Conservation (phyloP, 108 stramenopile genomes). For the Nitzschia palea region DNA sequence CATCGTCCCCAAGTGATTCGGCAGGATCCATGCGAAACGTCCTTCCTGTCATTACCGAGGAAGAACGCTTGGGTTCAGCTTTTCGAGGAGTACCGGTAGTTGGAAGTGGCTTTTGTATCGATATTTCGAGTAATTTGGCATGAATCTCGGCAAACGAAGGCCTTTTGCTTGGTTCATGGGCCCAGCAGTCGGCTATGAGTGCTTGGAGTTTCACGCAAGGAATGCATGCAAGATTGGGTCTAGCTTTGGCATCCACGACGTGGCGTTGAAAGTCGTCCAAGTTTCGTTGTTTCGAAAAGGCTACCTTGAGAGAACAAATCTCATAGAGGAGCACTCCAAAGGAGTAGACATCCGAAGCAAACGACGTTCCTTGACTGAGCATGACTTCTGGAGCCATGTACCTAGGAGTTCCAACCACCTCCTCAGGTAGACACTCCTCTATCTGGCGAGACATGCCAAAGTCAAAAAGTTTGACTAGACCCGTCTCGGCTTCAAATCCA, state of each 20-base stretch:
- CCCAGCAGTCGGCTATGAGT: conserved; percentile 33
- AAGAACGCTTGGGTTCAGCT: no score
- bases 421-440: conserved; percentile 8
- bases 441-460: conserved; percentile 54
- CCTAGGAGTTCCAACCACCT: conserved; percentile 40
- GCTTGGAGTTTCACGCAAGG: not conserved
- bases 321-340: conserved; percentile 52
- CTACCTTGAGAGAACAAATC: conserved; percentile 31
- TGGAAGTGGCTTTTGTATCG: no score
- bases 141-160: conserved; percentile 28
- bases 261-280: conserved; percentile 8
- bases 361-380: conserved; percentile 24
- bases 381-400: conserved; percentile 64
- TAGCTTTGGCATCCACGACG: conserved; percentile 2
- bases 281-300: conserved; percentile 2
- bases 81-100: no score
- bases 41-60: no score
- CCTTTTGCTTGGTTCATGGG: conserved; percentile 7
- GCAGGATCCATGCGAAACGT: not conserved
- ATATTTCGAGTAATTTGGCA: conserved; percentile 1
- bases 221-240: conserved; percentile 11
- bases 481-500: conserved; percentile 40
- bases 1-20: no score
- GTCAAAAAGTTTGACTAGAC: conserved; percentile 44
- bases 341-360: conserved; percentile 53